Percentiles rank a stretch among this genome's conserved stretches.
phyloP scores from a whole-genome alignment of 1,284 basidiomycete species.

The Boletus sp. region DNA sequence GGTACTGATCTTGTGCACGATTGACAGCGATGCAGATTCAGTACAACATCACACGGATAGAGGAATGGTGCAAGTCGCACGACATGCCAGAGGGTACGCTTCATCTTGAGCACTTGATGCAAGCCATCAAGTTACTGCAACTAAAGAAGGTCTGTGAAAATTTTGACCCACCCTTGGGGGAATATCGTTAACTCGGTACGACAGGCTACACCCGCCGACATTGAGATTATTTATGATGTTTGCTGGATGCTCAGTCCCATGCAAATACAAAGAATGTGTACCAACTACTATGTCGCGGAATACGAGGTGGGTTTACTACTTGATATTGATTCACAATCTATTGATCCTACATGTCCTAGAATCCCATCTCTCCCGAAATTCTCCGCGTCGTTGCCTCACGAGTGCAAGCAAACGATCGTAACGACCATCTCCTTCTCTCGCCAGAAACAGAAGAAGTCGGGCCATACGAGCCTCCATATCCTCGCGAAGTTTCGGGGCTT shows the following conservation, averaged over 20 bases:
- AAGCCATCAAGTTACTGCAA: constrained; percentile 97
- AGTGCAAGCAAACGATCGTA: constrained; percentile 92
- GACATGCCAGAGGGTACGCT: constrained; percentile 99
- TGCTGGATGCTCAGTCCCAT: constrained; percentile 99
- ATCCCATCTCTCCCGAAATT: constrained; percentile 96
- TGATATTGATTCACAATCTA: background rate
- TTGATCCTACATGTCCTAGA: constrained; percentile 49
- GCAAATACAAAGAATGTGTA: constrained; percentile 99
- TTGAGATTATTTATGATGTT: constrained; percentile 98
- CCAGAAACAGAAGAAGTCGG: constrained; percentile 97
- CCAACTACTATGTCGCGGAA: constrained; percentile 98
- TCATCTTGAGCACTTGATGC: constrained; percentile 98
- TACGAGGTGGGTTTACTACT: constrained; percentile 72
- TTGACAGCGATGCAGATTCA: constrained; percentile 95
- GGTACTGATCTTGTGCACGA: constrained; percentile 3
- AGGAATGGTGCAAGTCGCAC: constrained; percentile 97
- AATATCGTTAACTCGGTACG: constrained; percentile 17
- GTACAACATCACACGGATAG: constrained; percentile 98
- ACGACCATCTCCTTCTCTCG: constrained; percentile 91
- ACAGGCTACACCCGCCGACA: constrained; percentile 88
- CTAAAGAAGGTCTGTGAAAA: constrained; percentile 84
- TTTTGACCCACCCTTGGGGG: background rate
- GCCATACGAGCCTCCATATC: constrained; percentile 86
- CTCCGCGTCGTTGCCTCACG: constrained; percentile 94
- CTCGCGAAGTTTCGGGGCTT: constrained; percentile 84